Percentiles rank a stretch among this genome's conserved stretches.
Conservation (phyloP, 1,284 basidiomycete species). For the Apiotrichum brassicae region DNA sequence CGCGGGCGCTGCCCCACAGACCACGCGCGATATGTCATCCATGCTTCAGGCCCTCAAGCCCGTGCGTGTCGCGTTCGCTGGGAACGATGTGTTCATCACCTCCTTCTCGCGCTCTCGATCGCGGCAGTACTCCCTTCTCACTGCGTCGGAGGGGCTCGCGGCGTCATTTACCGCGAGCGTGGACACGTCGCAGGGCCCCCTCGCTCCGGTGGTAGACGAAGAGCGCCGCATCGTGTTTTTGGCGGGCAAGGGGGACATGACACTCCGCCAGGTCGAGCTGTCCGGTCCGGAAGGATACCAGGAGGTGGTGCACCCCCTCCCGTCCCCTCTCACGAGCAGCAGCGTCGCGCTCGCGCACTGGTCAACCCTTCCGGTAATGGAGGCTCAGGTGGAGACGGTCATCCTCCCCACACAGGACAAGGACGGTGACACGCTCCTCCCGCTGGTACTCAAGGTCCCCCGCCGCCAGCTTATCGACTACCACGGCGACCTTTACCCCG, state of each 20-base stretch:
- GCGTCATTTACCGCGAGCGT: conserved; percentile 35
- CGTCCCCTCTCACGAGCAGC: conserved; percentile 31
- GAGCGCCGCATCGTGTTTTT: conserved; percentile 46
- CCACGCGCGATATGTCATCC: conserved; percentile 19
- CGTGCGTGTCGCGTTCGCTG: conserved; percentile 31
- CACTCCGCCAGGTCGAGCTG: conserved; percentile 46
- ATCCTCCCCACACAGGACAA: conserved; percentile 40
- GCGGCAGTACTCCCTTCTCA: conserved; percentile 34
- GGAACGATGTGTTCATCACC: conserved; percentile 44
- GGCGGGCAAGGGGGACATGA: conserved; percentile 47
- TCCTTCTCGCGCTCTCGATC: conserved; percentile 40
- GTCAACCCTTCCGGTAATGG: conserved; percentile 44
- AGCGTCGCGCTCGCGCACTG: conserved; percentile 40
- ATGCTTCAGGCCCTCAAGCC: conserved; percentile 42
- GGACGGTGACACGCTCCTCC: conserved; percentile 43
- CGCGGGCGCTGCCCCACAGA: conserved; percentile 15
- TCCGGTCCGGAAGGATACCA: conserved; percentile 38
- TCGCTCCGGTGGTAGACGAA: conserved; percentile 45
- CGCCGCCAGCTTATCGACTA: conserved; percentile 49
- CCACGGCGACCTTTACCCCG: conserved; percentile 47
- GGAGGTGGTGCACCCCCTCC: conserved; percentile 36
- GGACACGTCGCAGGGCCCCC: conserved; percentile 43
- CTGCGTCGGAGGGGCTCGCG: conserved; percentile 23
- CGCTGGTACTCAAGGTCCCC: conserved; percentile 44
- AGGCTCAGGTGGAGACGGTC: conserved; percentile 46